A percentile compares a stretch with the other conserved stretches of the same genome.
Conservation (phyloP, 768 basidiomycete genomes). For the Exidia glandulosa region DNA sequence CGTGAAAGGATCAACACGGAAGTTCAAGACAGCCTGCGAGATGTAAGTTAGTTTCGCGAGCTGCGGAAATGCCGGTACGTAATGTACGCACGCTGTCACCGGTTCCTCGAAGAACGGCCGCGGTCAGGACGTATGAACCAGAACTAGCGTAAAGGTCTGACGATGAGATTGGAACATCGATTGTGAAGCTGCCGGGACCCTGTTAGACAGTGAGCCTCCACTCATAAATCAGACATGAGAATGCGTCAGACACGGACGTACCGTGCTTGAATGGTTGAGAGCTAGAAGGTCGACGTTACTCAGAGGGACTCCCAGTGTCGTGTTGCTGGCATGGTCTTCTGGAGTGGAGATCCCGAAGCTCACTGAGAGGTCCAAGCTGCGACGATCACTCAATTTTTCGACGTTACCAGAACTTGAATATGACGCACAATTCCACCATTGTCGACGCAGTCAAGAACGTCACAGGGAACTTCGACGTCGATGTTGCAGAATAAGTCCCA, state of each 20-base stretch:
- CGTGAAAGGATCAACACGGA: not conserved
- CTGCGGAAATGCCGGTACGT: no score
- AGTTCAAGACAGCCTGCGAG: not conserved
- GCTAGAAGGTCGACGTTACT: not conserved
- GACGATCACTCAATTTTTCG: not conserved
- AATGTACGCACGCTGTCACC: not conserved
- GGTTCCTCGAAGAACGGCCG: not conserved
- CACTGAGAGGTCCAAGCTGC: not conserved
- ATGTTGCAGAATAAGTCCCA: not conserved
- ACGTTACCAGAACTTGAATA: not conserved
- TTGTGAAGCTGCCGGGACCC: not conserved
- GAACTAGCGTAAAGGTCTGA: not conserved
- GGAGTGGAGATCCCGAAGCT: not conserved
- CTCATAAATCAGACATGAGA: no score
- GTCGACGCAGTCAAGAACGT: not conserved
- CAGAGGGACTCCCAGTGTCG: not conserved
- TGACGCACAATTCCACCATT: not conserved
- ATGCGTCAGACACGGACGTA: not conserved
- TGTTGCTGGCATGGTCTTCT: not conserved
- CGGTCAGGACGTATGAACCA: not conserved
- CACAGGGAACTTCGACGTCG: not conserved
- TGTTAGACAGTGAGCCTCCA: no score
- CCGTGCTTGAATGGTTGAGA: not conserved
- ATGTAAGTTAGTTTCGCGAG: not conserved
- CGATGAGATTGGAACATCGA: not conserved